These are phyloP conservation scores for Talaromyces sp. DNA, from an alignment of 2,329 filamentous ascomycete species.

Conservation along the genomic window DNA sequence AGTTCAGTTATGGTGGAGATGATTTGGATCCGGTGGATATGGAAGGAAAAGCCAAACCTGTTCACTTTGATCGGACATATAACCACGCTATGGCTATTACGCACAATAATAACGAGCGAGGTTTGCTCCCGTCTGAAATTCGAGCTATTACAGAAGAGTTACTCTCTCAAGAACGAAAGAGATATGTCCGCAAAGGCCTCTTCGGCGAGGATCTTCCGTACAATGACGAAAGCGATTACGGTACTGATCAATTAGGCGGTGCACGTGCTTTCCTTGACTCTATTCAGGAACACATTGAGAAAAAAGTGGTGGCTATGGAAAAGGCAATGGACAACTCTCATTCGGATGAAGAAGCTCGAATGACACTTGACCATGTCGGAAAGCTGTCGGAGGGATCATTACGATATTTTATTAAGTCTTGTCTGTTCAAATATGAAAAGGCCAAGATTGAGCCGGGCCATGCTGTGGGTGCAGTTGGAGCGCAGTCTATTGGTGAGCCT, in stretches of 20 bases:
- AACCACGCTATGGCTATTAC: conserved; percentile 73
- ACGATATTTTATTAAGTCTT: conserved; percentile 71
- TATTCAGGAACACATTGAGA: conserved; percentile 67
- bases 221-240: conserved; percentile 64
- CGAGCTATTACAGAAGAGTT: conserved; percentile 63
- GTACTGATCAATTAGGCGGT: conserved; percentile 74
- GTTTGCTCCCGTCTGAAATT: conserved; percentile 72
- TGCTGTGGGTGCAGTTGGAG: conserved; percentile 91
- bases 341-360: conserved; percentile 29
- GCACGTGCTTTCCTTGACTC: conserved; percentile 76
- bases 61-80: conserved; percentile 88
- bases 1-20: conserved; percentile 96
- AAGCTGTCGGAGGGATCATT: conserved; percentile 78
- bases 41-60: conserved; percentile 89
- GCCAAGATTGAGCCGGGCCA: conserved; percentile 92
- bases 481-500: conserved; percentile 96
- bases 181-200: conserved; percentile 61
- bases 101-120: conserved; percentile 71
- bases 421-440: conserved; percentile 83
- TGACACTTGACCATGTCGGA: conserved; percentile 64
- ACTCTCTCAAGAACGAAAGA: conserved; percentile 64
- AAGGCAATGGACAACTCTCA: conserved; percentile 32
- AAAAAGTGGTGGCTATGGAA: conserved; percentile 59
- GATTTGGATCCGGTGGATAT: conserved; percentile 95
- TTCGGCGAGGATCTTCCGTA: conserved; percentile 63